Conservation (phyloP, 352 stramenopile genomes). For the Aphanomyces cochlioides region DNA sequence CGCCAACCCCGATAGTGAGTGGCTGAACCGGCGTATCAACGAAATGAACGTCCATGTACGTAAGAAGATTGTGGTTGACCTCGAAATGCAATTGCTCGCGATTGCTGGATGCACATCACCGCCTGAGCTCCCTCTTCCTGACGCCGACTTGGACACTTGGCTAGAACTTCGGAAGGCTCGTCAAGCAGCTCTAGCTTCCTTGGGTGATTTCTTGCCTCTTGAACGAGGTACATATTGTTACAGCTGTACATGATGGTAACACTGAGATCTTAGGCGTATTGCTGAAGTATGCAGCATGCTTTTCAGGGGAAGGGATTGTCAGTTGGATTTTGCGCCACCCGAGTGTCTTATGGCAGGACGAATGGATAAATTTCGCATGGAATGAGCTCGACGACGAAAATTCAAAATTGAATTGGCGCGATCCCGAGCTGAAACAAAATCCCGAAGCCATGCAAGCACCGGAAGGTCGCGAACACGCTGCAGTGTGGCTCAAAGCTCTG, state of each 20-base stretch:
- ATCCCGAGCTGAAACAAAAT: constrained; percentile 38
- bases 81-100: constrained; percentile 64
- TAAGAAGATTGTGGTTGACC: constrained; percentile 52
- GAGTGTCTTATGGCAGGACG: constrained; percentile 48
- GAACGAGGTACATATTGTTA: constrained; percentile 39
- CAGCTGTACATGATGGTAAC: not conserved
- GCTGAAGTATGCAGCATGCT: constrained; percentile 42
- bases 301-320: constrained; percentile 62
- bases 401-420: constrained; percentile 41
- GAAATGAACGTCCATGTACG: constrained; percentile 49
- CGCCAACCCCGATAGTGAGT: constrained; percentile 45
- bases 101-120: constrained; percentile 38
- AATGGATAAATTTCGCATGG: constrained; percentile 51
- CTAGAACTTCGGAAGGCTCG: constrained; percentile 41
- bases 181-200: constrained; percentile 46
- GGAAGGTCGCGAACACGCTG: constrained; percentile 31
- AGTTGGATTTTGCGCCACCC: constrained; percentile 51
- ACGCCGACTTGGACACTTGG: constrained; percentile 48
- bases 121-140: constrained; percentile 28
- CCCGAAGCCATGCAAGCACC: constrained; percentile 53
- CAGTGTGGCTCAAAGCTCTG: constrained; percentile 58
- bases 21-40: constrained; percentile 50
- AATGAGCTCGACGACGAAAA: constrained; percentile 33
- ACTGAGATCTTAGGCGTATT: constrained; percentile 27
- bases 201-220: constrained; percentile 50